These are phyloP conservation scores for Tarenaya hassleriana DNA, from an alignment of 345 rosid species.

Conservation along the genomic window DNA sequence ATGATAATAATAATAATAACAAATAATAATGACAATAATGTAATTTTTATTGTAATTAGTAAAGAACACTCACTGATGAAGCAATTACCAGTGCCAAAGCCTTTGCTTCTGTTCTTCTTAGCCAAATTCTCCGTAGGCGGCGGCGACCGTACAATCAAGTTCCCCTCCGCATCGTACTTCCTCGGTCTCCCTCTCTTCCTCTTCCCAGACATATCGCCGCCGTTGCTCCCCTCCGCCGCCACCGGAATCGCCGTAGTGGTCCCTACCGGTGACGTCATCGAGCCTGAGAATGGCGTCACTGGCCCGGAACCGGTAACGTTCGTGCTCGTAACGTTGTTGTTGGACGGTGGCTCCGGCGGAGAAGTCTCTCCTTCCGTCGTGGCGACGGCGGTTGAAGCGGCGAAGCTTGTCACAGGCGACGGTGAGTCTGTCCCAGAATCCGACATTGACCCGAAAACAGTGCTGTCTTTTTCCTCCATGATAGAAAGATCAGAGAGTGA, in stretches of 20 bases:
- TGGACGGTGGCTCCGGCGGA: no score
- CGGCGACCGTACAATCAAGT: conserved; percentile 23
- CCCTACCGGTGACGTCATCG: neutral
- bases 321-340: no score
- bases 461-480: conserved; percentile 45
- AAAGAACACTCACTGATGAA: conserved; percentile 37
- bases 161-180: conserved; percentile 41
- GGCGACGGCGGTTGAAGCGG: neutral
- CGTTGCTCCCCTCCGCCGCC: conserved; percentile 5
- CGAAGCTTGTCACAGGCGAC: conserved; percentile 5
- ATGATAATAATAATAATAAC: no score
- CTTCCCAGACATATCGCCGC: conserved; percentile 26
- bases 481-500: conserved; percentile 8
- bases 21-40: neutral
- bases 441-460: conserved; percentile 29
- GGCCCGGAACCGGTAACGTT: no score
- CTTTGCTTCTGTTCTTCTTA: conserved; percentile 35
- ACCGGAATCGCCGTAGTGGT: neutral
- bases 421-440: conserved; percentile 45
- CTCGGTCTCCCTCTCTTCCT: conserved; percentile 53
- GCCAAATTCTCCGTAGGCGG: neutral
- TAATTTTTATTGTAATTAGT: neutral
- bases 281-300: no score
- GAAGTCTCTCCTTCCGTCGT: neutral
- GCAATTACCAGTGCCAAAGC: conserved; percentile 41